Base-by-base conservation (phyloP, 140 eudicot genomes). In the Senecio squalidus region DNA sequence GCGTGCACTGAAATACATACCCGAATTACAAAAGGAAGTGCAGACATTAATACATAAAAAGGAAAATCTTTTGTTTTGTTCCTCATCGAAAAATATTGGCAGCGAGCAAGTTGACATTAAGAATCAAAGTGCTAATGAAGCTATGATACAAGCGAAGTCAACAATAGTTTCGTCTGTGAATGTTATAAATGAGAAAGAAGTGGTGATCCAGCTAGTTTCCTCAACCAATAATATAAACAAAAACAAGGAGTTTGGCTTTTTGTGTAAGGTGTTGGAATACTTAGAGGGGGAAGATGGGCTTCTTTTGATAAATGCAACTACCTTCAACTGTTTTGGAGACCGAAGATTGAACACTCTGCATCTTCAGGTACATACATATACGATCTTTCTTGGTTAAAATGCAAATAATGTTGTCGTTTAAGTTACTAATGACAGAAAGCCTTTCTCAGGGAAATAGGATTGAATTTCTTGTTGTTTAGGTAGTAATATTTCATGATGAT, bases 1-100 rank as follows among this genome's bases (percentile, higher is more conserved):
- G 15, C 67, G 69, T 1, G 82, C 82, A 34, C 75, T 86, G 10
- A 77, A 79, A 43, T 82, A 85, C 82, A 78, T 85, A 61, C 95
- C 91, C 0, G 82, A 79, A 64, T 68, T 82, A 21, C 92, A 68
- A 70, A 75, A 68, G 58, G 85, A 86, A 68, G 78, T 79, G 57
- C 70, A 74, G 60, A 43, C 27, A 17, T 55, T 86, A 14, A 29
- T 1, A 11, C 64, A 43, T 10, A 82, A 71, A 72, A 86, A 82
- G 47, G 83, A 86, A 68, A 55, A 55, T 14, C 74, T 86, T 13
- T 43, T 55, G 7, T 44, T 56, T 6, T 40, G 20, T 53, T 53
- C 70, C 2, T n/a, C 70, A 6, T 25, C 58, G 11, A 31, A 54
- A 22, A 60, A 33, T 27, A 58, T 55, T 23, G 31, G 44, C 0